Evolutionary conservation across 345 rosid genomes (phyloP).

Genomic region (Citrus glauca): DNA sequence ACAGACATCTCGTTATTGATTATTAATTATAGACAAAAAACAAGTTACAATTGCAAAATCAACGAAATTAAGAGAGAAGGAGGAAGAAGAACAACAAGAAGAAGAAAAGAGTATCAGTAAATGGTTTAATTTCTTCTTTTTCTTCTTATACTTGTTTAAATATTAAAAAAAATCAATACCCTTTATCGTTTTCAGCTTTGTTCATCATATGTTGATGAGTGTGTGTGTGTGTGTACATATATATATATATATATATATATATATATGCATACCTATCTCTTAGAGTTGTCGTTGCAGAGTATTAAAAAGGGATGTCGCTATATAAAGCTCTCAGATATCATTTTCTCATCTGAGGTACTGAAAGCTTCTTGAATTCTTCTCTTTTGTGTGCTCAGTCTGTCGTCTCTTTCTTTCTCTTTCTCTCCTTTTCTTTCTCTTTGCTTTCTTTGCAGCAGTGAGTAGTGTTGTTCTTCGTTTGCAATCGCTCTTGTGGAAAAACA

Average conservation of each 20-base stretch:
- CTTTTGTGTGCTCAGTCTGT: slow-evolving; percentile 14
- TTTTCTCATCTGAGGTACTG: slow-evolving; percentile 44
- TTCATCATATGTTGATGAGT: background rate
- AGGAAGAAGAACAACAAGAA: background rate
- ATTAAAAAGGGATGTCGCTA: slow-evolving; percentile 24
- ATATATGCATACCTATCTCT: slow-evolving; percentile 27
- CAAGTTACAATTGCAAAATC: background rate
- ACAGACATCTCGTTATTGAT: background rate
- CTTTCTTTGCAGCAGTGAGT: slow-evolving; percentile 22
- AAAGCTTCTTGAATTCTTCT: slow-evolving; percentile 40
- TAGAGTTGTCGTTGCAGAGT: slow-evolving; percentile 55
- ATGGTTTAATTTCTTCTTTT: background rate
- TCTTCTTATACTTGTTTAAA: background rate
- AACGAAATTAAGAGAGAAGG: slow-evolving; percentile 13
- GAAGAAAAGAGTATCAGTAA: slow-evolving; percentile 10
- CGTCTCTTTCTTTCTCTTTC: slow-evolving; percentile 38
- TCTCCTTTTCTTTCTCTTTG: slow-evolving; percentile 35
- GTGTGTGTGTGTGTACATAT: background rate
- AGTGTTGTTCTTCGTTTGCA: slow-evolving; percentile 10
- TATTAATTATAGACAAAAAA: background rate
- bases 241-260: too few relatives aligned
- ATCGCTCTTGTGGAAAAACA: slow-evolving; percentile 13
- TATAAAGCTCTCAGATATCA: slow-evolving; percentile 53
- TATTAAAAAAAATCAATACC: background rate
- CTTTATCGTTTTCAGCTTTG: slow-evolving; percentile 25